Conservation (phyloP, 169 alveolate species). For the Perkinsus chesapeaki region DNA sequence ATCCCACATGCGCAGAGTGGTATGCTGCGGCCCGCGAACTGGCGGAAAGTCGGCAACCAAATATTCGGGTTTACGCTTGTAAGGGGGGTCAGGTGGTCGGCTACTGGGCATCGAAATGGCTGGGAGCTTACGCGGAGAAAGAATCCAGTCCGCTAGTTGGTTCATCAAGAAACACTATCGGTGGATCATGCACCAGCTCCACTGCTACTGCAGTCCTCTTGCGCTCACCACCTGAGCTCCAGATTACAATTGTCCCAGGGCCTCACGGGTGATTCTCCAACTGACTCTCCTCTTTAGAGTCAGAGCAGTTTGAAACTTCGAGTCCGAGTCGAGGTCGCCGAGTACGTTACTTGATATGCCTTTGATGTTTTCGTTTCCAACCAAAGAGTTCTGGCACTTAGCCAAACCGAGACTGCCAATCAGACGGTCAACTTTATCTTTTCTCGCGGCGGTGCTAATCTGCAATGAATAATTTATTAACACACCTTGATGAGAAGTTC, state of each 20-base stretch:
- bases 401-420: neutral
- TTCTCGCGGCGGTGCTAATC: neutral
- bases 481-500: no score
- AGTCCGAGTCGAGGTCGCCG: no score
- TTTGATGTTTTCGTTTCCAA: neutral
- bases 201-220: slow-evolving; percentile 49
- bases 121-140: neutral
- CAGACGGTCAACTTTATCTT: neutral
- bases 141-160: slow-evolving; percentile 65
- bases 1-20: no score
- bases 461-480: no score
- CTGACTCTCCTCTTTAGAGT: no score
- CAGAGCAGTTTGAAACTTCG: no score
- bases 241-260: neutral
- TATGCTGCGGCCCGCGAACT: no score
- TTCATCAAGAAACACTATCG: slow-evolving; percentile 53
- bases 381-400: neutral
- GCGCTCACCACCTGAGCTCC: slow-evolving; percentile 35
- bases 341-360: neutral
- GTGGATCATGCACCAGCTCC: slow-evolving; percentile 50
- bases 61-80: no score
- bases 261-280: no score
- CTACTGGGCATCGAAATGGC: no score
- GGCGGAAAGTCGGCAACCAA: no score
- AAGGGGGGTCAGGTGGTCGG: no score